Evolutionary conservation across 202 grass and related monocot genomes (phyloP), one percentile per base, ranked within the genome.

Genomic region (Panicum virgatum): DNA sequence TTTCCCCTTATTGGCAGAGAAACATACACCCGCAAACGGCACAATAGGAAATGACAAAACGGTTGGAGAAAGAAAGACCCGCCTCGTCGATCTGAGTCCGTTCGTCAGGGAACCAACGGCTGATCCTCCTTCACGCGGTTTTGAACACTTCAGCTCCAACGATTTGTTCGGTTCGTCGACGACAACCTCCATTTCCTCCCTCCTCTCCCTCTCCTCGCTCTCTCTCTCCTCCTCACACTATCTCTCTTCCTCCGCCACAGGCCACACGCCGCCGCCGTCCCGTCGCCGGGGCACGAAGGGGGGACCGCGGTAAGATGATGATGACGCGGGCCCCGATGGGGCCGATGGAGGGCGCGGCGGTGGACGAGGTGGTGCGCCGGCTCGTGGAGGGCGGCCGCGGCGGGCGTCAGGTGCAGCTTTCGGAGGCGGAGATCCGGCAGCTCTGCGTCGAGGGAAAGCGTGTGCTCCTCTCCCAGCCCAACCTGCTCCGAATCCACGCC

Each of bases 371-470:
- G 27, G 74, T 92, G 65, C 75, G 86, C 26, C 86, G 90, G 70
- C 86, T 92, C 8, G 50, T 88, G 27, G 90, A 85, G 27, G 86
- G 86, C 63, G 86, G 86, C 73, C 72, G 77, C 66, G 87, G 77
- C 18, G 86, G 90, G 19, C 80, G 75, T 62, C 87, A 90, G 84
- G 91, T 93, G 56, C 84, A 87, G 87, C 87, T 93, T 16, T 87
- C 85, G 23, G 91, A 93, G 84, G 72, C 91, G 73, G 91, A 93
- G 91, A 93, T 93, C 84, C 87, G 87, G 30, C 91, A 87, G 84
- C 91, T 93, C 62, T 90, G 91, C 87, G 91, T 93, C 43, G 87
- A 89, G 22, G 87, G 87, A 34, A 93, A 93, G 77, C 66, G 77
- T 22, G 84, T 90, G 44, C 66, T 93, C 43, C 84, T 93, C 61